Base-by-base conservation (phyloP, 129 eudicot species). In the Tagetes erecta region DNA sequence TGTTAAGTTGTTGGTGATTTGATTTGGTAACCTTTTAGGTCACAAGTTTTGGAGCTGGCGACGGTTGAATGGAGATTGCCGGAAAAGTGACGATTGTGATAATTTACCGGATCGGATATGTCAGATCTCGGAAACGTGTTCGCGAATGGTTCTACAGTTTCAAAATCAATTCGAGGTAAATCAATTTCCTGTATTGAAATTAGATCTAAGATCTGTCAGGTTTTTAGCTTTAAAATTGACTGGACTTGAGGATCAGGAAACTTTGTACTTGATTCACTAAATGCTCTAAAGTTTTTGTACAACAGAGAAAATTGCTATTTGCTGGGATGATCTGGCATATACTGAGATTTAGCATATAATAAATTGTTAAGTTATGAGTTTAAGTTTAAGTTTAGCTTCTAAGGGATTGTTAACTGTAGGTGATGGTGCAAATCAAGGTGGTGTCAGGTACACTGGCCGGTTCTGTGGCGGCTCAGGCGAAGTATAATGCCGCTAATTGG, bases 401-500 rank as follows among this genome's bases (percentile, higher is more conserved):
- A 45, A 49, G 31, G 67, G 27, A 49, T 68, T 68, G 8, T 74
- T 70, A 55, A 64, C 58, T 84, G 80, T 73, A 93, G 98, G 96
- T 86, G 13, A 83, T 82, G 77, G 97, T 90, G 82, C 88, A 83
- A 74, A 87, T 93, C 63, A 93, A 88, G 85, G 96, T 93, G 74
- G 83, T 93, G 5, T 80, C 89, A 41, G 87, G 87, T 44, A 8
- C 75, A 6, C 79, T 82, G 76, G 83, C 88, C 1, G 96, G 96
- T 36, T 84, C 84, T 47, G 98, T 93, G 79, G 89, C 98, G 14
- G 89, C 95, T 83, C 96, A 93, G 72, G 97, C 97, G 78, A 87
- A 88, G 75, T 81, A 84, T 63, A 83, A 76, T 47, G 80, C 84
- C 67, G 97, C 92, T 77, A 87, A 68, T 65, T 93, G 98, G 98